Evolutionary conservation across 2,329 filamentous ascomycete genomes (phyloP).

Genomic region (Blastomyces percursus): DNA sequence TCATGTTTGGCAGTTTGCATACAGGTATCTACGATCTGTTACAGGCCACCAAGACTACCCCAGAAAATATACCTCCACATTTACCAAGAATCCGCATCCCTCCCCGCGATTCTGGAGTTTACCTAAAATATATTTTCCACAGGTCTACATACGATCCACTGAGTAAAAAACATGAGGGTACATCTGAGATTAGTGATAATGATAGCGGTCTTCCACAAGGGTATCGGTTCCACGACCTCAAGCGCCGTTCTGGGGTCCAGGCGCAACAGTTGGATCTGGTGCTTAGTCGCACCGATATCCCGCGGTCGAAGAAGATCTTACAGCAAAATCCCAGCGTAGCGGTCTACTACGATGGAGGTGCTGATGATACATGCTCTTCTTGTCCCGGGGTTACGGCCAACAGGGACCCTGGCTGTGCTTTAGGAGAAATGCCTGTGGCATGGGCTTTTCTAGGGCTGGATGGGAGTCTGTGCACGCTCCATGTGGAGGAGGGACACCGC

Average conservation of each 20-base stretch:
- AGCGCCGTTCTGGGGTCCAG: conserved; percentile 20
- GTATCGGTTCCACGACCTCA: conserved; percentile 23
- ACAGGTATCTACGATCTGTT: conserved; percentile 25
- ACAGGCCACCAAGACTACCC: conserved; percentile 13
- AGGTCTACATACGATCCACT: conserved; percentile 12
- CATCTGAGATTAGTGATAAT: neutral
- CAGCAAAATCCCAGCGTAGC: conserved; percentile 25
- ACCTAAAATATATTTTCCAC: conserved; percentile 30
- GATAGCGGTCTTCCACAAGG: conserved; percentile 19
- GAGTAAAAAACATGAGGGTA: neutral
- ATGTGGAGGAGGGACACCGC: conserved; percentile 34
- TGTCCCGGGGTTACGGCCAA: neutral
- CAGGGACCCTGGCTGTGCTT: neutral
- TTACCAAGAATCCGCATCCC: conserved; percentile 18
- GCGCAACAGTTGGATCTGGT: conserved; percentile 28
- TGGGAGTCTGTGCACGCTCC: conserved; percentile 28
- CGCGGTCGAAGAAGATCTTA: conserved; percentile 26
- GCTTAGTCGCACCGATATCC: conserved; percentile 30
- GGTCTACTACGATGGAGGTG: conserved; percentile 20
- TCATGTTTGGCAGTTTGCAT: conserved; percentile 31
- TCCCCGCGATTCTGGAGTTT: conserved; percentile 23
- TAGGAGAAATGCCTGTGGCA: conserved; percentile 25
- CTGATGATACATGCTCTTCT: neutral
- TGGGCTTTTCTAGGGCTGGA: conserved; percentile 34
- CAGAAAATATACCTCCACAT: conserved; percentile 10